Evolutionary conservation across 2,329 filamentous ascomycete genomes (phyloP).

Genomic region (Colletotrichum sojae): DNA sequence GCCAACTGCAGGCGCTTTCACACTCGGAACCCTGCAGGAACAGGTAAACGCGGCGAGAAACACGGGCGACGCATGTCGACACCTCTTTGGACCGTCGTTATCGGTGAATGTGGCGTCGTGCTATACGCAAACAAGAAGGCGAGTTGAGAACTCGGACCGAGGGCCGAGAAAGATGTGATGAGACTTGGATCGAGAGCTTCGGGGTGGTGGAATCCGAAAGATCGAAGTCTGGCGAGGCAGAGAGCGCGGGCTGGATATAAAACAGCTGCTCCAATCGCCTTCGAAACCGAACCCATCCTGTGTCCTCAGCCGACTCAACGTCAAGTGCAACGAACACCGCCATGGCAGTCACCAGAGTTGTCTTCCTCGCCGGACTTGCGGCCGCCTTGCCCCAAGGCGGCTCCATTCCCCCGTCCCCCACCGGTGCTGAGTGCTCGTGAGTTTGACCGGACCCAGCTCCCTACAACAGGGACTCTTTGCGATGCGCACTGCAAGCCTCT

Average conservation of each 20-base stretch:
- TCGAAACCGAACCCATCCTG: not conserved
- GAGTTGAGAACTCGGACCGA: not conserved
- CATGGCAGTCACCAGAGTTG: conserved; percentile 4
- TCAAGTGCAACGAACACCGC: not conserved
- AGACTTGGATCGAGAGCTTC: not conserved
- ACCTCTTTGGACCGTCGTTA: not conserved
- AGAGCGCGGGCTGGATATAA: not conserved
- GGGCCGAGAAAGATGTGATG: not conserved
- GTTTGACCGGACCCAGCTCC: not conserved
- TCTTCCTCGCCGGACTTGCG: conserved; percentile 22
- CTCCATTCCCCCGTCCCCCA: conserved; percentile 16
- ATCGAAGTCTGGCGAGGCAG: not conserved
- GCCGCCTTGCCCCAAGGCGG: conserved; percentile 34
- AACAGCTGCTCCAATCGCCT: not conserved
- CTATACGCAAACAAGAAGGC: conserved; percentile 8
- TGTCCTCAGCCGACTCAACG: not conserved
- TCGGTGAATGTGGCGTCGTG: not conserved
- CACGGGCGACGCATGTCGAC: not conserved
- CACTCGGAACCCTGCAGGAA: not conserved
- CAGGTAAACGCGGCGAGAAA: not conserved
- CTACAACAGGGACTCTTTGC: not conserved
- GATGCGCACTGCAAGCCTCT: too few relatives aligned
- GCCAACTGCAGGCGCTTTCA: not conserved
- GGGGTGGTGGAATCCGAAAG: too few relatives aligned
- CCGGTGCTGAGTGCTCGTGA: conserved; percentile 28